Conservation (phyloP, 805 yeast genomes). For the Priceomyces castillae region DNA sequence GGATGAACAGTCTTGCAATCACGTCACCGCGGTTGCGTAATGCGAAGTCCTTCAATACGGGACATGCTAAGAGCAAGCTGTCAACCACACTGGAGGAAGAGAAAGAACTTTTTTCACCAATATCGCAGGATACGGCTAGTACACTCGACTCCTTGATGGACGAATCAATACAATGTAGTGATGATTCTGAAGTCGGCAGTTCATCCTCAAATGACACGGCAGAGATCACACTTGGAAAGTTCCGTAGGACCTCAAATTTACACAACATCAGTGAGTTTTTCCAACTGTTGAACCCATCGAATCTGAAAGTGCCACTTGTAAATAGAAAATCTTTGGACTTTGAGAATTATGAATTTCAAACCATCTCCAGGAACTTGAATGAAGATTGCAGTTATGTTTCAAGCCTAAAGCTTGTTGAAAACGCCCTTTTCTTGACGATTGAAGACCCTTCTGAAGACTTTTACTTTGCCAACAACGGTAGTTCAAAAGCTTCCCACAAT, state of each 20-base stretch:
- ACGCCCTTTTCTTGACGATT: slow-evolving; percentile 17
- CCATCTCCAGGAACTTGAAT: slow-evolving; percentile 11
- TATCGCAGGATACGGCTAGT: slow-evolving; percentile 14
- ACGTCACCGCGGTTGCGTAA: slow-evolving; percentile 6
- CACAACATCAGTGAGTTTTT: slow-evolving; percentile 17
- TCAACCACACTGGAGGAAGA: neutral
- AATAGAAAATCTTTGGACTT: slow-evolving; percentile 21
- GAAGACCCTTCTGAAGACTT: slow-evolving; percentile 3
- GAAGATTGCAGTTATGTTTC: slow-evolving; percentile 6
- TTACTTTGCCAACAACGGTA: neutral
- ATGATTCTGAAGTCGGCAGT: slow-evolving; percentile 4
- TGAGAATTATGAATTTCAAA: slow-evolving; percentile 16
- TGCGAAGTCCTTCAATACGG: slow-evolving; percentile 8
- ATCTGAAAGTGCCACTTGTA: slow-evolving; percentile 13
- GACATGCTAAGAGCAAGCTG: neutral
- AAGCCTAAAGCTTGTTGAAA: slow-evolving; percentile 18
- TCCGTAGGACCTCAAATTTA: slow-evolving; percentile 14
- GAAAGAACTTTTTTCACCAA: slow-evolving; percentile 2
- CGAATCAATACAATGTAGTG: slow-evolving; percentile 18
- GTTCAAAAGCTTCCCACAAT: neutral
- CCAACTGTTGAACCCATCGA: slow-evolving; percentile 10
- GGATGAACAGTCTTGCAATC: neutral
- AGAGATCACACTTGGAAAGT: neutral
- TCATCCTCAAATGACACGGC: neutral
- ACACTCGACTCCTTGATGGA: slow-evolving; percentile 18